Percentiles rank a stretch among this genome's conserved stretches.
Conservation (phyloP, 1,284 basidiomycete species). For the Leccinum laetum region DNA sequence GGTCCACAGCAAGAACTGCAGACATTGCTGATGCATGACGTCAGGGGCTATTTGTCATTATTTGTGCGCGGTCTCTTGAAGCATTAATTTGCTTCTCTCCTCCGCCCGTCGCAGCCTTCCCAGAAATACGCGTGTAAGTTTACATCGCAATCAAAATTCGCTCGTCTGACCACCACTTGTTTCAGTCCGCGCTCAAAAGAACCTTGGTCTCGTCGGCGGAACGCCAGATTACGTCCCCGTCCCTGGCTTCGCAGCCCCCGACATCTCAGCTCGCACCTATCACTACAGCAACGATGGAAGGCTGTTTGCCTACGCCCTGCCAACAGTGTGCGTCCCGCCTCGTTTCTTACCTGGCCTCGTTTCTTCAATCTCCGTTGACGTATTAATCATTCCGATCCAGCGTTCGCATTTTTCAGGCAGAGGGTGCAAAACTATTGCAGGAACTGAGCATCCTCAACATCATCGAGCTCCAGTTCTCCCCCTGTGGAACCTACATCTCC, state of each 20-base stretch:
- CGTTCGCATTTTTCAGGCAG: too few relatives aligned
- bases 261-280: slow-evolving; percentile 72
- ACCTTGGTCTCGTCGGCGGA: slow-evolving; percentile 82
- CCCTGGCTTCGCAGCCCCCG: slow-evolving; percentile 66
- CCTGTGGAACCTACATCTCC: too few relatives aligned
- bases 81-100: slow-evolving; percentile 80
- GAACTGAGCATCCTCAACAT: too few relatives aligned
- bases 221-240: slow-evolving; percentile 76
- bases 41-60: too few relatives aligned
- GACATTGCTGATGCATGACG: too few relatives aligned
- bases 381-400: slow-evolving; percentile 36
- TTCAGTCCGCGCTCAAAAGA: slow-evolving; percentile 89
- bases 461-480: too few relatives aligned
- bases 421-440: too few relatives aligned
- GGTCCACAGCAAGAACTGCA: too few relatives aligned
- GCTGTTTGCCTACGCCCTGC: too few relatives aligned
- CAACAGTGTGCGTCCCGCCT: too few relatives aligned
- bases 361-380: too few relatives aligned
- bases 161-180: slow-evolving; percentile 7
- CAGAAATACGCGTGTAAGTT: slow-evolving; percentile 80
- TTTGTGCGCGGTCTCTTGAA: slow-evolving; percentile 40
- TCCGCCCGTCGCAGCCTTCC: slow-evolving; percentile 55
- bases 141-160: slow-evolving; percentile 5
- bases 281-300: slow-evolving; percentile 48
- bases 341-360: too few relatives aligned